A percentile compares a stretch with the other conserved stretches of the same genome.
Conservation (phyloP, 352 stramenopile species). For the Globisporangium paddicum region DNA sequence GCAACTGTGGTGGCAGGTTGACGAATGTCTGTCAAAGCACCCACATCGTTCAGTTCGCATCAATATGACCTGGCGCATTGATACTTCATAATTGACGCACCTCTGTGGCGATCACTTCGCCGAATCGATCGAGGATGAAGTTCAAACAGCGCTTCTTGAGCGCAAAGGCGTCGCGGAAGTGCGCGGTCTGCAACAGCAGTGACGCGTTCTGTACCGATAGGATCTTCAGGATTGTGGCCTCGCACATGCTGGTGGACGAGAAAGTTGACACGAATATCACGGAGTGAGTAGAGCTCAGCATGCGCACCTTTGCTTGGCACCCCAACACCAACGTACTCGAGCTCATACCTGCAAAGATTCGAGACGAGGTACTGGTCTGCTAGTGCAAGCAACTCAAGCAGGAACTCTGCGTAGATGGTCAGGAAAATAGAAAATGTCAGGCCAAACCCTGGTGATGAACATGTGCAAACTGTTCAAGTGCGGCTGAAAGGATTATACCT, state of each 20-base stretch:
- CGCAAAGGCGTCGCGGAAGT: conserved; percentile 58
- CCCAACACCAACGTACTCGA: neutral
- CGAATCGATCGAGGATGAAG: conserved; percentile 82
- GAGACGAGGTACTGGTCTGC: conserved; percentile 86
- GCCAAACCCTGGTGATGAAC: neutral
- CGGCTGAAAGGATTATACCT: conserved; percentile 20
- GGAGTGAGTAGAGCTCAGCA: neutral
- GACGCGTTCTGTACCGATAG: conserved; percentile 76
- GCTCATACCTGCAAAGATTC: conserved; percentile 43
- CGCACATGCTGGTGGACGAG: conserved; percentile 49
- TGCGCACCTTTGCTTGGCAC: neutral
- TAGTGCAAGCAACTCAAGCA: conserved; percentile 73
- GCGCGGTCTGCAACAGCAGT: conserved; percentile 67
- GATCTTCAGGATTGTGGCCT: conserved; percentile 59
- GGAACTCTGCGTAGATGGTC: conserved; percentile 41
- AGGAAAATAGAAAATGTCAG: neutral
- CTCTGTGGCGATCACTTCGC: conserved; percentile 63
- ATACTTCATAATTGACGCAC: conserved; percentile 20
- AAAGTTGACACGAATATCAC: neutral
- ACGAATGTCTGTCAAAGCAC: conserved; percentile 42
- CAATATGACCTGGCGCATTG: neutral
- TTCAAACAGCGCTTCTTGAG: conserved; percentile 79
- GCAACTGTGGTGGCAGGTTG: conserved; percentile 42
- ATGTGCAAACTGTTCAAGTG: neutral
- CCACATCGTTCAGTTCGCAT: neutral